These are phyloP conservation scores for Metarhizium sp. DNA, from an alignment of 2,329 filamentous ascomycete species.

Conservation along the genomic window DNA sequence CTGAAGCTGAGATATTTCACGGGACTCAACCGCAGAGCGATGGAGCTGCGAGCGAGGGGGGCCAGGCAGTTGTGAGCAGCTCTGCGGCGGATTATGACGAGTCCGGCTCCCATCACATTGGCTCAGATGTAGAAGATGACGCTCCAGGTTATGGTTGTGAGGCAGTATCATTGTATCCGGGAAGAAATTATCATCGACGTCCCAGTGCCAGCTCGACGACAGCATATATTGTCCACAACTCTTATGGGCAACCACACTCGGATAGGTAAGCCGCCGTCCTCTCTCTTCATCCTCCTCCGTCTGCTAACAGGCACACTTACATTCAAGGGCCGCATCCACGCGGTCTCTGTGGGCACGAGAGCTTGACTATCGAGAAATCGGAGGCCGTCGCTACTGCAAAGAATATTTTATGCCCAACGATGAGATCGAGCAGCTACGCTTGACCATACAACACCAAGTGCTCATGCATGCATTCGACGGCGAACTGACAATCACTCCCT, in stretches of 20 bases:
- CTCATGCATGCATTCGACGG: constrained; percentile 43
- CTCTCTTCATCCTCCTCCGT: not conserved
- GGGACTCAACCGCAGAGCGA: not conserved
- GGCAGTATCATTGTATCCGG: constrained; percentile 33
- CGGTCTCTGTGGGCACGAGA: constrained; percentile 39
- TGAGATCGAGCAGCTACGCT: constrained; percentile 52
- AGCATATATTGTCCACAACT: constrained; percentile 20
- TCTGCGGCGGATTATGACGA: constrained; percentile 14
- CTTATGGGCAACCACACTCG: constrained; percentile 18
- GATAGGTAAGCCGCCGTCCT: constrained; percentile 29
- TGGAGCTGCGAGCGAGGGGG: constrained; percentile 14
- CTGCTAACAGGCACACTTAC: not conserved
- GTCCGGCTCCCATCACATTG: constrained; percentile 10
- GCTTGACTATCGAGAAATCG: constrained; percentile 48
- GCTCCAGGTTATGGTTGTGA: constrained; percentile 21
- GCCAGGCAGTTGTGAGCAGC: too few relatives aligned
- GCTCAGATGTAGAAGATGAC: constrained; percentile 20
- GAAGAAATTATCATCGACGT: constrained; percentile 29
- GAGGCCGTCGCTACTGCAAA: constrained; percentile 53
- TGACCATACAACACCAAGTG: constrained; percentile 54
- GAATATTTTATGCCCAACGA: constrained; percentile 60
- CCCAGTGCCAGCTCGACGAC: constrained; percentile 21
- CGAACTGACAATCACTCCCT: constrained; percentile 32
- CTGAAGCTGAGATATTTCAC: not conserved
- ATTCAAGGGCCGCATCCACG: constrained; percentile 31